These are phyloP conservation scores for Pichia eremophila DNA, from an alignment of 805 yeast species.

Conservation along the genomic window DNA sequence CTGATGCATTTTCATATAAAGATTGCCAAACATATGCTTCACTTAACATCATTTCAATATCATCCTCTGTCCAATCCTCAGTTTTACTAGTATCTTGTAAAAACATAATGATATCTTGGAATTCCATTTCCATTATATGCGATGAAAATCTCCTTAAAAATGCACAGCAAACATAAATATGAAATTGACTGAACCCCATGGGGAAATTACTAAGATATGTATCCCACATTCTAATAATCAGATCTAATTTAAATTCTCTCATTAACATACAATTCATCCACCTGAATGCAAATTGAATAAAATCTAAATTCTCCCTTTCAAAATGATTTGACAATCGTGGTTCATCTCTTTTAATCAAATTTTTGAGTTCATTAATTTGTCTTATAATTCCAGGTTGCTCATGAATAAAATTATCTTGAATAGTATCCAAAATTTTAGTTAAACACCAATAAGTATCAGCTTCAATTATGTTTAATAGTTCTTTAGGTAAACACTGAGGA, in stretches of 20 bases:
- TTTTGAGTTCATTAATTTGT: constrained; percentile 75
- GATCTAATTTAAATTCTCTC: constrained; percentile 77
- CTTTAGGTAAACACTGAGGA: constrained; percentile 49
- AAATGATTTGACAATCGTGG: constrained; percentile 63
- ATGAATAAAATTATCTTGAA: constrained; percentile 93
- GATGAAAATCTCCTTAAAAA: constrained; percentile 82
- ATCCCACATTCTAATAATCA: constrained; percentile 95
- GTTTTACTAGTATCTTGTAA: constrained; percentile 83
- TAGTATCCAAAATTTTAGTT: constrained; percentile 82
- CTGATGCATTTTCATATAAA: constrained; percentile 79
- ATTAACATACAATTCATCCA: constrained; percentile 98
- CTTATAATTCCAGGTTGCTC: constrained; percentile 96
- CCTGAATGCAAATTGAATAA: constrained; percentile 89
- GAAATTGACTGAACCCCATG: constrained; percentile 81
- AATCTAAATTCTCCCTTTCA: constrained; percentile 76
- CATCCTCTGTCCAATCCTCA: constrained; percentile 73
- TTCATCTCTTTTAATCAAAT: constrained; percentile 75
- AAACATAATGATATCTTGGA: constrained; percentile 88
- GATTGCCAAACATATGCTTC: constrained; percentile 98
- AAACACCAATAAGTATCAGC: constrained; percentile 98
- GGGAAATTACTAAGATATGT: constrained; percentile 74
- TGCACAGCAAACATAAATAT: constrained; percentile 96
- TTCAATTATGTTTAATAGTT: constrained; percentile 62
- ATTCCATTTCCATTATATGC: constrained; percentile 73
- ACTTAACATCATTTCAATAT: constrained; percentile 82